Evolutionary conservation across 2,329 filamentous ascomycete species (phyloP), one percentile per base, ranked within the genome.

Genomic region (Penicillium sp.): DNA sequence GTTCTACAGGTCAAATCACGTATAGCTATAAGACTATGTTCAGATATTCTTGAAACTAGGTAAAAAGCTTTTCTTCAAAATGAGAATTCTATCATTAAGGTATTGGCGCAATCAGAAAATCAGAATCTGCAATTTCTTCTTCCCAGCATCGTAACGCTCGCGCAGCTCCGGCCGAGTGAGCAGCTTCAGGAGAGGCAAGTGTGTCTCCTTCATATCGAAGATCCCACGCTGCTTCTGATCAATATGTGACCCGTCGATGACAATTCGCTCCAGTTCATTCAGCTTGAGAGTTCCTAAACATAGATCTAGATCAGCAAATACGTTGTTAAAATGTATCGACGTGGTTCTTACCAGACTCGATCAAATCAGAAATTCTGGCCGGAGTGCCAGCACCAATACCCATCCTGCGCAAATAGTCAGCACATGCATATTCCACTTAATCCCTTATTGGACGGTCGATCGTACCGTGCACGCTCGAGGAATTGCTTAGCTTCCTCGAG

Each of bases 211-310:
- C 90, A 97, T 96, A 67, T 97, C 94, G 70, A 96, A 84, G 57
- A 99, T 84, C 0, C 91, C 90, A 42, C 92, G 81, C 78, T 95
- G 95, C 80, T 99, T 99, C 72, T 89, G 84, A 72, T 99, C 92
- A 59, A 96, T 89, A 67, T 96, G 87, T 7, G 91, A 96, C 13
- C 89, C 90, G 73, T 99, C 94, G 28, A 97, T 81, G 8, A 97
- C 83, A 30, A 99, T 82, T 41, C 89, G 82, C 74, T 90, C 84
- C 48, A 97, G 71, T 53, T 87, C 81, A 30, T 83, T 80, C 28
- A 89, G 72, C 24, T 85, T 88, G 40, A 97, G 74, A 2, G 87
- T 85, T 31, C 87, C 87, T 83, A 55, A 27, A 40, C 10, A n/a
- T 56, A 44, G 3, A 24, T 28, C 10, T 5, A 33, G 3, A 44